Evolutionary conservation across 805 yeast genomes (phyloP), one percentile per base, ranked within the genome.

Genomic region (Saccharomycopsis fibuligera): DNA sequence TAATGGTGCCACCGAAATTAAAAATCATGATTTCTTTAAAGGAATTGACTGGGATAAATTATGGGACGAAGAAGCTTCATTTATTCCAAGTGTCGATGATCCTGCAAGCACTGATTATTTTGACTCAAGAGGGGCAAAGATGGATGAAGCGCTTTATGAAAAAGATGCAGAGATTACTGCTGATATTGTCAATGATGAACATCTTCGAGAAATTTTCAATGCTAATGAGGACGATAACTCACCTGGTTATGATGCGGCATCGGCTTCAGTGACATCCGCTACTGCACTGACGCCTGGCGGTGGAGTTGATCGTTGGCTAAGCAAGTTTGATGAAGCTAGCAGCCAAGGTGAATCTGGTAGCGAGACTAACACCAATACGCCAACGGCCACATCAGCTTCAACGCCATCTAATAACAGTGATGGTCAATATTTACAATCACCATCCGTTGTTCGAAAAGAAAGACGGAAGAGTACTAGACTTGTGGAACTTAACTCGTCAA

Each of bases 21-120:
- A 74, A 65, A 55, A 60, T 1, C 99, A 93, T 65, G 81, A 86
- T 0, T 91, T 83, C 61, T 88, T 93, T 60, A 66, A 70, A 21
- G 81, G 72, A 0, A 74, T 86, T 8, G 68, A 82, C 47, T 93
- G 99, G 98, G 78, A 73, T 17, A 68, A 70, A 1, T 69, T 93
- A 14, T 86, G 81, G 60, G 70, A 69, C n/a, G 84, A 79, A 46
- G 83, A 78, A 37, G 89, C 93, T 0, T 78, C 95, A 0, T 93
- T 93, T 66, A 80, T 89, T 5, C 99, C 99, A 0, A 68, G 68
- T 10, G 68, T 77, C 6, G 86, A 81, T 5, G 75, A 87, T 57
- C 96, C 96, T 0, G 95, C 86, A 58, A 81, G 81, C 42, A 90
- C 97, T 0, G 95, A 88, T 46, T 91, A 93, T 60, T 93, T 91